Conservation (phyloP, 805 yeast genomes). For the Saccharomyces mikatae region DNA sequence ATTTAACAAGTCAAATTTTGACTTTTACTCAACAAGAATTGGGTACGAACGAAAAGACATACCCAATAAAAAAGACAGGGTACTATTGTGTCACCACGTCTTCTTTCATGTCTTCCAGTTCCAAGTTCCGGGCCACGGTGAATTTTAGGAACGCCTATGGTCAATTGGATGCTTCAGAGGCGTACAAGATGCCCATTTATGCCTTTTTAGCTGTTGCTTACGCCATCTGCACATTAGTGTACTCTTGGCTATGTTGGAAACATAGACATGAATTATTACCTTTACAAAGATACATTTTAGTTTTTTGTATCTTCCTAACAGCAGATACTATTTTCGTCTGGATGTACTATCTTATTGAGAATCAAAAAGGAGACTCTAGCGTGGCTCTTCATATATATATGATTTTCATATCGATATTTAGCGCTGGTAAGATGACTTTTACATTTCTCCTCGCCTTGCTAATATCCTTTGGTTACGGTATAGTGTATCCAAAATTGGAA, state of each 20-base stretch:
- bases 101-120: constrained; percentile 33
- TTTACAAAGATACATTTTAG: constrained; percentile 83
- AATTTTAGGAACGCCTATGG: constrained; percentile 92
- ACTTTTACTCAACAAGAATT: constrained; percentile 46
- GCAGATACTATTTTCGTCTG: constrained; percentile 80
- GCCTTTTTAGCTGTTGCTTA: constrained; percentile 80
- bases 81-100: constrained; percentile 84
- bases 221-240: constrained; percentile 68
- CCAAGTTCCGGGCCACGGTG: constrained; percentile 54
- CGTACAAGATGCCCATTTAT: constrained; percentile 83
- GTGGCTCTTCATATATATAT: constrained; percentile 64
- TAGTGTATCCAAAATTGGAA: constrained; percentile 79
- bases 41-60: constrained; percentile 56
- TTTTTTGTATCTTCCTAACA: constrained; percentile 73
- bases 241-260: constrained; percentile 76
- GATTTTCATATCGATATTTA: constrained; percentile 68
- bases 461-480: constrained; percentile 89
- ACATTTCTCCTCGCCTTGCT: constrained; percentile 80
- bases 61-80: constrained; percentile 68
- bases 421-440: constrained; percentile 75
- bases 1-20: constrained; percentile 46
- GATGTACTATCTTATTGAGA: constrained; percentile 83
- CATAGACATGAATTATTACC: constrained; percentile 83
- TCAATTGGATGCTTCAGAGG: constrained; percentile 77
- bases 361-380: constrained; percentile 42